Evolutionary conservation across 2,329 filamentous ascomycete genomes (phyloP), one percentile per base, ranked within the genome.

Genomic region (Diaporthe citri): DNA sequence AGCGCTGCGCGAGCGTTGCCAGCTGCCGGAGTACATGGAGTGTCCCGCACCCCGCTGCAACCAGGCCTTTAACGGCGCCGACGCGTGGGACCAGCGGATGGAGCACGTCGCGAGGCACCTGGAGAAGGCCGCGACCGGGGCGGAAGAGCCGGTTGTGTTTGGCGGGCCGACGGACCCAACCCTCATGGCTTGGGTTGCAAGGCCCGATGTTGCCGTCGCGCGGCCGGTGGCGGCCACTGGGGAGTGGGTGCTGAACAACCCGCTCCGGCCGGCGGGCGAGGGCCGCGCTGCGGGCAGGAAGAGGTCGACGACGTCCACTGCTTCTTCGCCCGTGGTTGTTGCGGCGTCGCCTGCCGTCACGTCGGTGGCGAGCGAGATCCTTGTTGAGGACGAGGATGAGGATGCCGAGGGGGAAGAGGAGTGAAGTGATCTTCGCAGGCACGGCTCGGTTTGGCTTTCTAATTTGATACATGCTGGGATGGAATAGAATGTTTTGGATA

Each of bases 81-180:
- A 86, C 8, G 91, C 91, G 15, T 98, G 95, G 95, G 93, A 97
- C 75, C 89, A 92, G 74, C 88, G 94, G 34, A 95, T 97, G 91
- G 96, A 98, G 82, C 96, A 98, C 83, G 90, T 97, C 3, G 95
- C 94, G 0, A 88, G 90, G 75, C 96, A 98, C 82, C 88, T 96
- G 60, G 95, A 97, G 82, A 86, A 85, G 41, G 85, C 84, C 0
- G 85, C 84, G 6, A 75, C 80, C 4, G 82, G 82, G 13, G 76
- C 77, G 22, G 83, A 85, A 75, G 75, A 73, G 6, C 73, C 75
- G 0, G 82, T 87, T 0, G 71, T 78, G 17, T 87, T 88, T 78
- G 86, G 86, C 4, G 84, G 84, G 4, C 76, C 77, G 25, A 77
- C 78, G 3, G 87, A 88, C 74, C 66, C 75, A 3, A 83, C 82